Percentiles rank a stretch among this genome's conserved stretches.
Conservation (phyloP, 169 alveolate species). For the Plasmodium cynomolgi region DNA sequence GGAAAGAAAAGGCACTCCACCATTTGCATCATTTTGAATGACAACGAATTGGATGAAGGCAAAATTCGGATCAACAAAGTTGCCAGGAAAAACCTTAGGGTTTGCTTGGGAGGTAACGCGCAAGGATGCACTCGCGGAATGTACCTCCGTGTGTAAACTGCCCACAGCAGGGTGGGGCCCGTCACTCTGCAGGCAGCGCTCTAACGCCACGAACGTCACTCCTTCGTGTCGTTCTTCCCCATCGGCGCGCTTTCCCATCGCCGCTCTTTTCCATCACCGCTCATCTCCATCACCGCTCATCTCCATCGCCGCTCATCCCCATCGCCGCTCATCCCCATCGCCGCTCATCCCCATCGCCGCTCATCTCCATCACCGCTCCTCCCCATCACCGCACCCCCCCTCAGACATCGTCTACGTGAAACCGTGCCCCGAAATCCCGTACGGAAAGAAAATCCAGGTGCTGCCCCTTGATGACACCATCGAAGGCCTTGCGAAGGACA, state of each 20-base stretch:
- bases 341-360: neutral
- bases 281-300: neutral
- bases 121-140: neutral
- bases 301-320: neutral
- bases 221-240: too few relatives aligned
- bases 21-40: slow-evolving; percentile 98
- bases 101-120: slow-evolving; percentile 93
- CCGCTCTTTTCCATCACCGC: neutral
- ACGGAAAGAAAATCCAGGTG: slow-evolving; percentile 98
- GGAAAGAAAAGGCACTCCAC: slow-evolving; percentile 99
- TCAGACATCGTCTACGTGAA: slow-evolving; percentile 95
- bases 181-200: neutral
- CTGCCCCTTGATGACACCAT: slow-evolving; percentile 99
- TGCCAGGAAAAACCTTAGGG: slow-evolving; percentile 97
- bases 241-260: neutral
- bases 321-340: neutral
- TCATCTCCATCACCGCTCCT: neutral
- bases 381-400: neutral
- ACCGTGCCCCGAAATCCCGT: slow-evolving; percentile 98
- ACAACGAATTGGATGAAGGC: slow-evolving; percentile 96
- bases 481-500: slow-evolving; percentile 98
- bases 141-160: neutral
- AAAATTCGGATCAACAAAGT: slow-evolving; percentile 98
- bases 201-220: neutral
- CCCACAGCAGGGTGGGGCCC: neutral